Base-by-base conservation (phyloP, 116 monocot species). In the Dioscorea cayenensis region DNA sequence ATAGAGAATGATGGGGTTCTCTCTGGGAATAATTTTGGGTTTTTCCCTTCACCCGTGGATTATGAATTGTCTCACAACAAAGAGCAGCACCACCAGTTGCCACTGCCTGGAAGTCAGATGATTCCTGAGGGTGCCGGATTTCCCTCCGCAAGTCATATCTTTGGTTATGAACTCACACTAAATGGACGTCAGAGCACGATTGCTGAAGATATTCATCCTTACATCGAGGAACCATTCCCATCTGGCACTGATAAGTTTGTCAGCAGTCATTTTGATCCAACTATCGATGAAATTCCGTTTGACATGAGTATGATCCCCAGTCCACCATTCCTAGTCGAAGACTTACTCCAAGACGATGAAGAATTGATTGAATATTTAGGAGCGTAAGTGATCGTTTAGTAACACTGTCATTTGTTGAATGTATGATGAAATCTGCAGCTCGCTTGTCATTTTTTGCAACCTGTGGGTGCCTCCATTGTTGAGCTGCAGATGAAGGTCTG, bases 331-430 rank as follows among this genome's bases (percentile, higher is more conserved):
- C 75, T 81, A 64, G 68, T 85, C 52, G 81, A 78, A 65, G 83
- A 89, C 17, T 83, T 78, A 64, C 70, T 89, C 55, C 76, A 76
- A 64, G 69, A 81, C 67, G 93, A 86, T 76, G 87, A 86, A 65
- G 84, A 82, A 58, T 67, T 87, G 23, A 83, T 93, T 81, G 87
- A 85, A 58, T 93, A 93, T 69, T 76, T 89, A 80, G 93, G 93
- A 81, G 81, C 93, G 71, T 93, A 89, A 77, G 66, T 43, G 43
- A 43, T 7, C 43, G 11, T 43, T 8, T 8, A 43, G 12, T 43
- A 9, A 8, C 43, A 7, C 43, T 25, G 25, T 43, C 43, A 12
- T 8, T 12, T 43, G 32, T 2, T 32, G 32, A 3, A 32, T 32
- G 32, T 32, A 1, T 32, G 32, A 32, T 32, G 32, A 32, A 32